phyloP scores from a whole-genome alignment of 495 filamentous ascomycete genomes.

The Penicillium atrosanguineum region DNA sequence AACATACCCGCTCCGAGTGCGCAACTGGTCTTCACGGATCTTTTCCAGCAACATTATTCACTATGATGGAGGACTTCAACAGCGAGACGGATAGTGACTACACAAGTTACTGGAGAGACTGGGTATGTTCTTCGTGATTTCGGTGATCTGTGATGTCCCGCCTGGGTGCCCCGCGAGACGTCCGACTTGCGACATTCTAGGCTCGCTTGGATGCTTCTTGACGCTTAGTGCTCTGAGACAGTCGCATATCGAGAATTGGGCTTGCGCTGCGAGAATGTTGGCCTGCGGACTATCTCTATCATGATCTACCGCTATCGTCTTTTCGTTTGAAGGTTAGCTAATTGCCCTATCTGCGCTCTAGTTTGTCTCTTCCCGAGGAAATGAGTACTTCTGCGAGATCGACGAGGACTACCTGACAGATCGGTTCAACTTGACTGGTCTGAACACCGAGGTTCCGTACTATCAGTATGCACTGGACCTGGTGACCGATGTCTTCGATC shows the following conservation, averaged over 20 bases:
- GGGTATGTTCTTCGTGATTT: slow-evolving; percentile 62
- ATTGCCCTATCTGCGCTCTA: slow-evolving; percentile 33
- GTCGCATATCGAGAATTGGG: neutral
- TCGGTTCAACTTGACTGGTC: slow-evolving; percentile 94
- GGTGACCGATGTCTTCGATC: slow-evolving; percentile 99
- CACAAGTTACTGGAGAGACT: slow-evolving; percentile 98
- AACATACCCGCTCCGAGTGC: slow-evolving; percentile 8
- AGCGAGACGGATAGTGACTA: slow-evolving; percentile 99
- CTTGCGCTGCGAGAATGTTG: neutral
- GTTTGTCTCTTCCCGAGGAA: slow-evolving; percentile 97
- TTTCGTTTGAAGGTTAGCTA: slow-evolving; percentile 7
- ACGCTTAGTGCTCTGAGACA: neutral
- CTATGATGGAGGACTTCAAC: slow-evolving; percentile 87
- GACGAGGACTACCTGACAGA: slow-evolving; percentile 99
- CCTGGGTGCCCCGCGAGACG: slow-evolving; percentile 4
- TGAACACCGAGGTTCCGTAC: slow-evolving; percentile 96
- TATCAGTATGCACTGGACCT: slow-evolving; percentile 98
- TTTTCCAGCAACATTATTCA: slow-evolving; percentile 1
- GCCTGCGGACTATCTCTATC: neutral
- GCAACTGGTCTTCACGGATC: slow-evolving; percentile 6
- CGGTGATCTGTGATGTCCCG: neutral
- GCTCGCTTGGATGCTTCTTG: neutral
- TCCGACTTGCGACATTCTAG: neutral
- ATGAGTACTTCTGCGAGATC: slow-evolving; percentile 99
- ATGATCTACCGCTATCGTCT: neutral